These are phyloP conservation scores for Acidomyces sp. DNA, from an alignment of 495 filamentous ascomycete species.

Conservation along the genomic window DNA sequence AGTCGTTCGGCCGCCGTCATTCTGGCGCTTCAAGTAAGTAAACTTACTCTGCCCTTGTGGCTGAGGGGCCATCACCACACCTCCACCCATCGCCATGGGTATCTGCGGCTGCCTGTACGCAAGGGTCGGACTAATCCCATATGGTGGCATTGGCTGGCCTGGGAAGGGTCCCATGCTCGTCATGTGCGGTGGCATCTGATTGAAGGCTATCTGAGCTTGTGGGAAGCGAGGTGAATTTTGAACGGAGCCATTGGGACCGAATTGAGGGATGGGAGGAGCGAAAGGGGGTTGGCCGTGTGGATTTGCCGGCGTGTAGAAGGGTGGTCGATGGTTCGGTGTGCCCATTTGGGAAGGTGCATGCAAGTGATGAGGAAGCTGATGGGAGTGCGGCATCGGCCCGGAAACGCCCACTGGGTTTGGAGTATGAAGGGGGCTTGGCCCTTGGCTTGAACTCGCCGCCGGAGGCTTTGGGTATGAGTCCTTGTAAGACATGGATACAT, in stretches of 20 bases:
- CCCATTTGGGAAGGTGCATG: constrained; percentile 23
- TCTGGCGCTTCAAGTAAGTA: too few species aligned
- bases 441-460: constrained; percentile 34
- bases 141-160: constrained; percentile 58
- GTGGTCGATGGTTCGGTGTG: constrained; percentile 23
- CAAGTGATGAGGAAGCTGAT: constrained; percentile 50
- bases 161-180: constrained; percentile 48
- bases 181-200: constrained; percentile 49
- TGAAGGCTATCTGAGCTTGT: constrained; percentile 54
- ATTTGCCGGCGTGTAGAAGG: constrained; percentile 37
- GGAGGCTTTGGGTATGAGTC: constrained; percentile 61
- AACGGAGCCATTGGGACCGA: constrained; percentile 63
- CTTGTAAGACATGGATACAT: constrained; percentile 55
- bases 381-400: constrained; percentile 55
- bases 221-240: constrained; percentile 67
- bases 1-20: neutral
- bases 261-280: constrained; percentile 55
- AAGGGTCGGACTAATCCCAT: constrained; percentile 46
- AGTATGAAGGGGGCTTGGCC: constrained; percentile 56
- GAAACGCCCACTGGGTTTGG: constrained; percentile 40
- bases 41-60: constrained; percentile 7
- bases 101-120: constrained; percentile 17
- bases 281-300: constrained; percentile 53
- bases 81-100: neutral
- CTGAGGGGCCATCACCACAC: constrained; percentile 6